phyloP scores from a whole-genome alignment of 352 stramenopile genomes.

The Globisporangium splendens region DNA sequence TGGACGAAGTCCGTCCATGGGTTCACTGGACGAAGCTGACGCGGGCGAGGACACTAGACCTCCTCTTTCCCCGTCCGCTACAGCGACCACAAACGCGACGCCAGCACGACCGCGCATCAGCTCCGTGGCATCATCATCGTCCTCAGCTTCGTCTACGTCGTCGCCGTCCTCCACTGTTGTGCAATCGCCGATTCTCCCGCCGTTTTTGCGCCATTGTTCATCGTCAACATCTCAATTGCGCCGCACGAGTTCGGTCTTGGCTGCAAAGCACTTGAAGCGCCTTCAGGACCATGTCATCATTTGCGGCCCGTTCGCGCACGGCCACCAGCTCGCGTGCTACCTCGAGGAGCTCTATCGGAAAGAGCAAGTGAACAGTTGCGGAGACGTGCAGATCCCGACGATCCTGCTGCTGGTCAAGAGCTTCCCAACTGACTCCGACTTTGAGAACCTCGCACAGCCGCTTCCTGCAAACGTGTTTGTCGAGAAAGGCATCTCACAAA shows the following conservation, averaged over 20 bases:
- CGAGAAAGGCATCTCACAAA: slow-evolving; percentile 39
- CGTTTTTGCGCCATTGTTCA: slow-evolving; percentile 4
- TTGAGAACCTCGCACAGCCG: slow-evolving; percentile 21
- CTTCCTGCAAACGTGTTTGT: slow-evolving; percentile 46
- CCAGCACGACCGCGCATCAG: not conserved
- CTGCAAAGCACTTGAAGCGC: slow-evolving; percentile 9
- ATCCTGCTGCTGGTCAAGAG: slow-evolving; percentile 43
- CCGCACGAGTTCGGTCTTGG: slow-evolving; percentile 20
- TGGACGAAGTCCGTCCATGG: slow-evolving; percentile 22
- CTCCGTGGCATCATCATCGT: slow-evolving; percentile 8
- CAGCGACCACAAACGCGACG: not conserved
- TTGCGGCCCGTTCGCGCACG: slow-evolving; percentile 36
- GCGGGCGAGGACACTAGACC: slow-evolving; percentile 14
- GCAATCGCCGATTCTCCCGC: slow-evolving; percentile 7
- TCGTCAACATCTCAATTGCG: slow-evolving; percentile 1
- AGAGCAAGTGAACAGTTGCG: slow-evolving; percentile 11
- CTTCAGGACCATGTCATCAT: slow-evolving; percentile 43
- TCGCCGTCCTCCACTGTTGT: not conserved
- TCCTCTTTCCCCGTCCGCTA: not conserved
- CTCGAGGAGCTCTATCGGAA: slow-evolving; percentile 36
- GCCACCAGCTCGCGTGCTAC: slow-evolving; percentile 36
- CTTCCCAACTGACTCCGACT: slow-evolving; percentile 25
- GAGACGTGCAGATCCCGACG: slow-evolving; percentile 8
- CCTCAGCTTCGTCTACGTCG: not conserved
- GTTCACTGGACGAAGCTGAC: slow-evolving; percentile 6